Evolutionary conservation across 345 rosid genomes (phyloP).

Genomic region (Populus nigra): DNA sequence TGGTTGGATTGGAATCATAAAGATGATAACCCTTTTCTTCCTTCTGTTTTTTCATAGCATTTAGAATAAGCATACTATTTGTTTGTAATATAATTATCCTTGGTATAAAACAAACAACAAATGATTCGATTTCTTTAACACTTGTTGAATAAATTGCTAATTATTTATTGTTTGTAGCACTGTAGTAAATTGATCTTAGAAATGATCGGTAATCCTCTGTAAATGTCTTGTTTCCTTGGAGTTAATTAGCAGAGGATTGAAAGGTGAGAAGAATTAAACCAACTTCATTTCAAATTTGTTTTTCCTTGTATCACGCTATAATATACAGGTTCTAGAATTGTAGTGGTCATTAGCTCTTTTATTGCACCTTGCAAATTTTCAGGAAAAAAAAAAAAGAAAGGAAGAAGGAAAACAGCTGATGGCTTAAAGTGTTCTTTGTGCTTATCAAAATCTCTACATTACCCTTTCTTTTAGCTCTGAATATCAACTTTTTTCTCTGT

Average conservation of each 20-base stretch:
- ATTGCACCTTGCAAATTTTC: neutral
- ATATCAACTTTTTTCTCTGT: neutral
- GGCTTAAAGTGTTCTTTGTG: neutral
- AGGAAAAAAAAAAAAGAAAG: neutral
- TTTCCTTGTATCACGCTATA: neutral
- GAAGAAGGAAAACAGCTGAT: neutral
- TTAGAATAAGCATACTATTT: neutral
- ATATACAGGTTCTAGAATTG: neutral
- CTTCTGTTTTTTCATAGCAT: neutral
- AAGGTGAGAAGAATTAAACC: neutral
- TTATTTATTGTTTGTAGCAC: neutral
- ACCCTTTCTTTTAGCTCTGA: neutral
- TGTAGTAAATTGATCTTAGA: neutral
- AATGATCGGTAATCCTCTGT: neutral
- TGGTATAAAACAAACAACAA: neutral
- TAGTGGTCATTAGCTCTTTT: neutral
- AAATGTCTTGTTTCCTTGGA: constrained; percentile 1
- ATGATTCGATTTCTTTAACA: neutral
- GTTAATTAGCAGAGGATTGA: neutral
- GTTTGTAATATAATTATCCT: neutral
- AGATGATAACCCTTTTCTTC: neutral
- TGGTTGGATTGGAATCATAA: neutral
- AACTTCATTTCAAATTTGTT: neutral
- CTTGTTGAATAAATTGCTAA: neutral
- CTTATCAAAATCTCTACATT: neutral